Percentiles rank a stretch among this genome's conserved stretches.
phyloP scores from a whole-genome alignment of 2,329 filamentous ascomycete species.

The Pseudogymnoascus sp. region DNA sequence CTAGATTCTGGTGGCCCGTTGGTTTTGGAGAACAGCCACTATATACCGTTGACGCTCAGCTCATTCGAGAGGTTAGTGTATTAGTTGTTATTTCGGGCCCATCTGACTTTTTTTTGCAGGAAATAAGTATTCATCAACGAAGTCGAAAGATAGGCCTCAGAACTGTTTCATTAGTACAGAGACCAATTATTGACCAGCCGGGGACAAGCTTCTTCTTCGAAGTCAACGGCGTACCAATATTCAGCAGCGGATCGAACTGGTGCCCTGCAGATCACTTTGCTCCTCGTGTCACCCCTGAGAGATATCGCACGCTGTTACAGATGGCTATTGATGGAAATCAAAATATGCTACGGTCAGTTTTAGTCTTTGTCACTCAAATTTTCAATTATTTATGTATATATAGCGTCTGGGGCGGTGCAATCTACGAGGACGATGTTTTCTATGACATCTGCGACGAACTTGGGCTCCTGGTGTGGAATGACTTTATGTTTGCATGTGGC shows the following conservation, averaged over 20 bases:
- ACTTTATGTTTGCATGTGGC: constrained; percentile 56
- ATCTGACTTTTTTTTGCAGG: not conserved
- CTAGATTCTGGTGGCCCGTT: constrained; percentile 65
- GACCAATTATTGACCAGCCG: constrained; percentile 46
- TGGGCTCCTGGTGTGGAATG: constrained; percentile 60
- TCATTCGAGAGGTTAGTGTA: not conserved
- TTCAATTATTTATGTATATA: constrained; percentile 28
- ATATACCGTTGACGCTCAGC: constrained; percentile 52
- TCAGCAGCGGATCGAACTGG: constrained; percentile 72
- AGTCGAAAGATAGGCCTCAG: constrained; percentile 58
- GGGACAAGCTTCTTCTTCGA: constrained; percentile 70
- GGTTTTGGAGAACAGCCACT: constrained; percentile 65
- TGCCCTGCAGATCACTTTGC: constrained; percentile 59
- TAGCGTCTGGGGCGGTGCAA: constrained; percentile 61
- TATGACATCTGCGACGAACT: constrained; percentile 61
- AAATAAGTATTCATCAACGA: constrained; percentile 30
- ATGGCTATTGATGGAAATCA: constrained; percentile 54
- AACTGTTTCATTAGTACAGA: constrained; percentile 48
- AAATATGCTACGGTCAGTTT: not conserved
- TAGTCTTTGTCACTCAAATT: not conserved
- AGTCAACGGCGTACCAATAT: constrained; percentile 64
- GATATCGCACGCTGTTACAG: constrained; percentile 50
- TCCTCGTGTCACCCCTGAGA: constrained; percentile 16
- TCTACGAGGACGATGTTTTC: constrained; percentile 58
- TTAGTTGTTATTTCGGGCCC: not conserved